Conservation (phyloP, 345 rosid species). For the Sonneratia caseolaris region DNA sequence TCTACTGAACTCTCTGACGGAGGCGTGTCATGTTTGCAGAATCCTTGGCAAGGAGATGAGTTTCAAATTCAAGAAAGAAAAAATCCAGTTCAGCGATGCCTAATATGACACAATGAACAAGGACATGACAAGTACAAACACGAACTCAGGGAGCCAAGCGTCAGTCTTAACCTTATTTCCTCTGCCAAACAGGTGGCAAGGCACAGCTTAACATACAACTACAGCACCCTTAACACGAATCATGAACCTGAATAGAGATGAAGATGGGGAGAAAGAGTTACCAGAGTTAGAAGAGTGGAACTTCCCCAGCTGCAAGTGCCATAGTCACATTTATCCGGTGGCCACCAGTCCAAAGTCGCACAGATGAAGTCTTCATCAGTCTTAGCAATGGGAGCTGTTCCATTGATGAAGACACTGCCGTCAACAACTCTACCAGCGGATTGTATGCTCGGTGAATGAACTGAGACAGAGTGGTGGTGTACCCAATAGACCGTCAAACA, state of each 20-base stretch:
- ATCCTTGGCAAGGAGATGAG: too few species aligned
- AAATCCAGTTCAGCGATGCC: not conserved
- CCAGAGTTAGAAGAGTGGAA: slow-evolving; percentile 17
- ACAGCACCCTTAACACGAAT: not conserved
- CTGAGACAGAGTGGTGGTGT: slow-evolving; percentile 5
- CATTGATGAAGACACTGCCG: slow-evolving; percentile 14
- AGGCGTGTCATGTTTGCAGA: not conserved
- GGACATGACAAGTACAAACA: not conserved
- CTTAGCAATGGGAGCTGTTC: slow-evolving; percentile 9
- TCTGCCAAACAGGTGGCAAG: too few species aligned
- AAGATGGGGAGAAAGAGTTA: not conserved
- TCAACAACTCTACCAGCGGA: not conserved
- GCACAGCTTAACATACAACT: not conserved
- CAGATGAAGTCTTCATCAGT: slow-evolving; percentile 21
- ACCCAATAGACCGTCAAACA: slow-evolving; percentile 3
- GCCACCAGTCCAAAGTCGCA: slow-evolving; percentile 29
- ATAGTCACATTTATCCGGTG: slow-evolving; percentile 23
- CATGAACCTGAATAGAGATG: not conserved
- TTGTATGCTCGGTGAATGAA: not conserved
- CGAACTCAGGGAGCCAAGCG: too few species aligned
- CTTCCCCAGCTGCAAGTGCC: slow-evolving; percentile 24
- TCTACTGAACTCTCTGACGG: not conserved
- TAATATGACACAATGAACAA: not conserved
- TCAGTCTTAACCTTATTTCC: too few species aligned
- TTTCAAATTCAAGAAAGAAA: not conserved